These are phyloP conservation scores for Stipa capillata DNA, from an alignment of 176 grass and related monocot genomes.

Conservation along the genomic window DNA sequence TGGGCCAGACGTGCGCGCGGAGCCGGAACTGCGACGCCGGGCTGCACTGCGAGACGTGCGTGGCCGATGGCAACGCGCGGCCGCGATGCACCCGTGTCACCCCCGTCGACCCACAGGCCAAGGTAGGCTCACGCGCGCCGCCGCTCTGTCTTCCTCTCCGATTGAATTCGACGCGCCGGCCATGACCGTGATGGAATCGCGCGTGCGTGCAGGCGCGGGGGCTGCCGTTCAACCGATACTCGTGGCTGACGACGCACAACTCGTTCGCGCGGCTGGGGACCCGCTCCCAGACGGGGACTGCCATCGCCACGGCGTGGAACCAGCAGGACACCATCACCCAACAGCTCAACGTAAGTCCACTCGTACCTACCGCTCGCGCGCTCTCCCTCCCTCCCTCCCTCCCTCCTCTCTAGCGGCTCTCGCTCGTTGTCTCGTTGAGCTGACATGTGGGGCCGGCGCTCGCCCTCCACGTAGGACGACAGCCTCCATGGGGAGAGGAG, in stretches of 20 bases:
- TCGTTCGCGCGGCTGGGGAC: slow-evolving; percentile 77
- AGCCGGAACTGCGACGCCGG: slow-evolving; percentile 66
- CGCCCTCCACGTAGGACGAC: no score
- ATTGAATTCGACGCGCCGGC: background rate
- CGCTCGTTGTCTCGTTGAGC: background rate
- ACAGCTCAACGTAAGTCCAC: slow-evolving; percentile 68
- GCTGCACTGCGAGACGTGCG: slow-evolving; percentile 90
- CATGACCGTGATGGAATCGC: no score
- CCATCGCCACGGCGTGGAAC: slow-evolving; percentile 49
- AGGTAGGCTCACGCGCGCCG: slow-evolving; percentile 13
- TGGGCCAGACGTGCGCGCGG: slow-evolving; percentile 47
- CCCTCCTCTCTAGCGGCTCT: background rate
- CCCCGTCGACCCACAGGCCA: slow-evolving; percentile 73
- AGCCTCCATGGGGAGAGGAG: no score
- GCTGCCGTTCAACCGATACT: slow-evolving; percentile 86
- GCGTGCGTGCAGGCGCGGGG: slow-evolving; percentile 15
- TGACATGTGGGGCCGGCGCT: background rate
- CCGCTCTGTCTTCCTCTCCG: background rate
- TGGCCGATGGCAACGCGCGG: slow-evolving; percentile 48
- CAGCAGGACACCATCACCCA: slow-evolving; percentile 87
- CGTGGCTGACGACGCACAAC: slow-evolving; percentile 97
- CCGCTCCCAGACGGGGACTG: slow-evolving; percentile 35
- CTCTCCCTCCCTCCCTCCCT: no score
- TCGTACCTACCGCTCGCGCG: background rate
- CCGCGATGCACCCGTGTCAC: slow-evolving; percentile 67